A percentile compares a stretch with the other conserved stretches of the same genome.
Conservation (phyloP, 352 stramenopile genomes). For the Pythium brassicae region DNA sequence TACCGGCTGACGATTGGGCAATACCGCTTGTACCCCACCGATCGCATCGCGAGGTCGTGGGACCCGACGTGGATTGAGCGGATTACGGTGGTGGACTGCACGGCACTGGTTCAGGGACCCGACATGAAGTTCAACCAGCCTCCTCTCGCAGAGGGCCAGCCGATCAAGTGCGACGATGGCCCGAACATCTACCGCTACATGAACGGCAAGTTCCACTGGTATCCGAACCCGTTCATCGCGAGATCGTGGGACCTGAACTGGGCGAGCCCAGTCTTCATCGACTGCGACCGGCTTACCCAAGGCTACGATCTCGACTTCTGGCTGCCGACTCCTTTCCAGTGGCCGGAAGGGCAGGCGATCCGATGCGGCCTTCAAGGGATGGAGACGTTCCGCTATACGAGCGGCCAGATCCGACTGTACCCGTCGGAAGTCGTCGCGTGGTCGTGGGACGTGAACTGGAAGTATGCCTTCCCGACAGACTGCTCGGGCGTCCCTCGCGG, state of each 20-base stretch:
- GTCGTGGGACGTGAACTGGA: conserved; percentile 21
- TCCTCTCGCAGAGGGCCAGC: conserved; percentile 11
- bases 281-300: conserved; percentile 5
- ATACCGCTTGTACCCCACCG: conserved; percentile 16
- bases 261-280: conserved; percentile 9
- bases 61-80: conserved; percentile 10
- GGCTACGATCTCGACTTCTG: not conserved
- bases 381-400: conserved; percentile 10
- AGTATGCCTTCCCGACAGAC: not conserved
- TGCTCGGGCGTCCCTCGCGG: not conserved
- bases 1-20: conserved; percentile 7
- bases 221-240: conserved; percentile 13
- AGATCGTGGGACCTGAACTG: conserved; percentile 20
- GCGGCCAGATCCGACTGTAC: conserved; percentile 13
- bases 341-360: conserved; percentile 5
- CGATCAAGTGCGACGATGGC: conserved; percentile 11
- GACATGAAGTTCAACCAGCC: conserved; percentile 19
- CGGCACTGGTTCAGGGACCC: not conserved
- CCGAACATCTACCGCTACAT: conserved; percentile 13
- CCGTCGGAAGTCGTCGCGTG: conserved; percentile 7
- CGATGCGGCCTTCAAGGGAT: conserved; percentile 1
- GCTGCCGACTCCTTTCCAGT: not conserved
- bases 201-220: conserved; percentile 10
- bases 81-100: conserved; percentile 11
- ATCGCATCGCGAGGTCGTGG: conserved; percentile 17